Conservation (phyloP, 306 rosid genomes). For the Phaseolus lunatus region DNA sequence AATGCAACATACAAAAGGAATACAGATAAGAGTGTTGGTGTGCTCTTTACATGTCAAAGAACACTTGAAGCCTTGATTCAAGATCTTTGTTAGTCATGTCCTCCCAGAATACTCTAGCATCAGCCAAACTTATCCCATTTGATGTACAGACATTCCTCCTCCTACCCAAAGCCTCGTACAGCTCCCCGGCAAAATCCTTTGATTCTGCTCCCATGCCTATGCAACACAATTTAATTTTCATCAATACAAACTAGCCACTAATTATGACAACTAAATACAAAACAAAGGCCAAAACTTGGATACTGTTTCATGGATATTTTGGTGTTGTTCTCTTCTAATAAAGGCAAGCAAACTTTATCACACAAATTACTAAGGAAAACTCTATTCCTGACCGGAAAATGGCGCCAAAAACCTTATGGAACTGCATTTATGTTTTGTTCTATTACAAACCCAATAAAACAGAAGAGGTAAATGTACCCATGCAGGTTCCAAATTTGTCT, state of each 20-base stretch:
- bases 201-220: conserved; percentile 90
- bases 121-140: conserved; percentile 60
- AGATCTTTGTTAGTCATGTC: conserved; percentile 78
- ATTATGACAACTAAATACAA: background rate
- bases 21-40: background rate
- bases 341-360: background rate
- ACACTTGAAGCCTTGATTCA: conserved; percentile 84
- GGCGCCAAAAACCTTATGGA: background rate
- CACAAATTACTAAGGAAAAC: background rate
- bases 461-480: conserved; percentile 57
- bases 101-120: conserved; percentile 77
- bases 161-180: conserved; percentile 77
- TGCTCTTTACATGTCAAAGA: conserved; percentile 82
- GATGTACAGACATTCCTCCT: conserved; percentile 51
- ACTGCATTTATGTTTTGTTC: background rate
- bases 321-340: background rate
- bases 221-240: conserved; percentile 35
- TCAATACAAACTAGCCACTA: conserved; percentile 22
- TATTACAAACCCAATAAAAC: background rate
- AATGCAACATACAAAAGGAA: conserved; percentile 17
- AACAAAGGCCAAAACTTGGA: background rate
- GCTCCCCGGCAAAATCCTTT: conserved; percentile 82
- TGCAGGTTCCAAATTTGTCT: conserved; percentile 82
- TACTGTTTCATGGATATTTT: background rate
- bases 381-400: background rate